Evolutionary conservation across 208 protist genomes (phyloP).

Genomic region (Acanthamoeba castellanii): DNA sequence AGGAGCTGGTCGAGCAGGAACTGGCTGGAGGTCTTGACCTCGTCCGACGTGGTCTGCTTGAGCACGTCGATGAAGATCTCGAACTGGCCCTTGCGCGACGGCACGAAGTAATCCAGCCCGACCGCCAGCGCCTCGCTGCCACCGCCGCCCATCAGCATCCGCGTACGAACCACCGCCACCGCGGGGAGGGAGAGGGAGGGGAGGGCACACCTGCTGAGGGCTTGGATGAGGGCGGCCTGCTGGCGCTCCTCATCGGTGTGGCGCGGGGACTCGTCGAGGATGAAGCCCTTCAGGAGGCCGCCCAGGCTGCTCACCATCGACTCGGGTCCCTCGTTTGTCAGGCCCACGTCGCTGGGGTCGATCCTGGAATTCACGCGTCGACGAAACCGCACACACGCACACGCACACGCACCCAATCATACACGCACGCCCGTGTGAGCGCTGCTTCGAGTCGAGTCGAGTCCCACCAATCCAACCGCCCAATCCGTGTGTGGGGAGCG

Average conservation of each 20-base stretch:
- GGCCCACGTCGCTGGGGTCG: neutral
- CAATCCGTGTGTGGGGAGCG: neutral
- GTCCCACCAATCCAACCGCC: too few species aligned
- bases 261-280: neutral
- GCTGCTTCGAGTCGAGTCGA: too few species aligned
- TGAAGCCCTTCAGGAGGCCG: neutral
- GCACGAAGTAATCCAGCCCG: neutral
- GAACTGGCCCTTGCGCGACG: slow-evolving; percentile 13
- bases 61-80: neutral
- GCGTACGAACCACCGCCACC: neutral
- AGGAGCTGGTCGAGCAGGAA: neutral
- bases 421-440: neutral
- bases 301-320: slow-evolving; percentile 12
- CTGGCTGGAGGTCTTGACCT: neutral
- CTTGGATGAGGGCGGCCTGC: neutral
- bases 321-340: neutral
- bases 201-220: slow-evolving; percentile 1
- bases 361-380: neutral
- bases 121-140: neutral
- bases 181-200: neutral
- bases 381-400: neutral
- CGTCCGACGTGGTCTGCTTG: neutral
- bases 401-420: too few species aligned
- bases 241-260: neutral
- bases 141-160: neutral